Conservation (phyloP, 495 filamentous ascomycete species). For the Neurospora discreta region DNA sequence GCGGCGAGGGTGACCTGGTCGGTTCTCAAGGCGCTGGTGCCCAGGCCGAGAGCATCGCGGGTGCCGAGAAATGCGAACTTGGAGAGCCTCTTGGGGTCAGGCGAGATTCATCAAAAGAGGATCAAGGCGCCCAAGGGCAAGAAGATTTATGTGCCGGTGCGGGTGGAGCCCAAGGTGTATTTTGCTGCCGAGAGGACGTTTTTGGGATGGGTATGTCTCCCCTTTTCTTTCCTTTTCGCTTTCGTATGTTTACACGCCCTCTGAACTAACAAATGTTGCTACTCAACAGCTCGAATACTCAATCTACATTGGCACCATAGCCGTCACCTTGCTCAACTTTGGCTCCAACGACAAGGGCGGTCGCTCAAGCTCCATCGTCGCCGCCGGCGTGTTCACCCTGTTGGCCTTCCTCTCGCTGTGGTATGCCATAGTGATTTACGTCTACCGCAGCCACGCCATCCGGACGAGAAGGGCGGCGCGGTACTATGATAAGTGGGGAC, state of each 20-base stretch:
- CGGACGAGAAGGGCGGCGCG: conserved; percentile 66
- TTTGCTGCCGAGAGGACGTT: conserved; percentile 95
- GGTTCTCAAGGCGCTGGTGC: conserved; percentile 41
- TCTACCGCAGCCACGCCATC: conserved; percentile 80
- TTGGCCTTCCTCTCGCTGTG: conserved; percentile 62
- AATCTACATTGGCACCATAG: conserved; percentile 87
- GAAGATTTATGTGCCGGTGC: conserved; percentile 84
- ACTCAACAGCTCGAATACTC: conserved; percentile 67
- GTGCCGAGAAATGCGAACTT: conserved; percentile 43
- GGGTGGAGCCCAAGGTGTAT: conserved; percentile 95
- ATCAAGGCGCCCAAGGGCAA: conserved; percentile 89
- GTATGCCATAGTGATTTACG: conserved; percentile 72
- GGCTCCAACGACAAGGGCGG: conserved; percentile 28
- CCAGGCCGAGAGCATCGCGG: conserved; percentile 48
- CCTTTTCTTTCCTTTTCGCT: neutral
- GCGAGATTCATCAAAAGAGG: conserved; percentile 46
- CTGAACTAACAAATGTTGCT: conserved; percentile 5
- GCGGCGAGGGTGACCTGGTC: conserved; percentile 27
- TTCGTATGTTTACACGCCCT: no score
- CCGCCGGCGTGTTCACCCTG: conserved; percentile 68
- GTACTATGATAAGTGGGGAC: conserved; percentile 86
- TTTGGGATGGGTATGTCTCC: conserved; percentile 64
- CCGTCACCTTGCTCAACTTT: conserved; percentile 87
- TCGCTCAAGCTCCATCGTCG: conserved; percentile 43
- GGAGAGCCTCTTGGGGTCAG: conserved; percentile 33